Evolutionary conservation across 306 rosid genomes (phyloP), one percentile per base, ranked within the genome.

Genomic region (Quercus bicolor): DNA sequence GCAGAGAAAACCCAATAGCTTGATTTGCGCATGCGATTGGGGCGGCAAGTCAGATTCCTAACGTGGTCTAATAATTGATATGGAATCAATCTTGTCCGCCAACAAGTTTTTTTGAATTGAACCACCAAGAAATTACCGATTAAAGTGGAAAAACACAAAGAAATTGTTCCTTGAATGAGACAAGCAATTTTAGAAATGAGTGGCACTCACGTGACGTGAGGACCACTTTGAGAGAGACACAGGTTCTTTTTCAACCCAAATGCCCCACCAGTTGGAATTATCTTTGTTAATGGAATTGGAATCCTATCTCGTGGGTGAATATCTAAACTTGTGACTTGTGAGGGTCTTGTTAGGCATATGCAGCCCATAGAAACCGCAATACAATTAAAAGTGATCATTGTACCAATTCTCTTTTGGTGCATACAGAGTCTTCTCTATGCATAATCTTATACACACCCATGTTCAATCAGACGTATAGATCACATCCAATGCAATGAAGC

Each of bases 281-380:
- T 26, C 11, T 61, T 14, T 40, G 15, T 33, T 8, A 6, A 33
- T 4, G 20, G 20, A 37, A 53, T 40, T 40, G 45, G 45, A 40
- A 40, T 40, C 6, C 15, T 7, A 20, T 54, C 75, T 56, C 81
- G 81, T 77, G 81, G 70, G 31, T 77, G 69, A 68, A 56, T 69
- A 56, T 16, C 10, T 3, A 56, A 55, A 53, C 45, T 40, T 40
- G 45, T 40, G 45, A 33, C 81, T 40, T 37, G 75, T 77, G 75
- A 54, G 61, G 23, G 29, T 23, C 15, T 48, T 13, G 53, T 57
- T 19, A 57, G 64, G 13, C 15, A n/a, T 57, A 0, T 65, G 48
- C 20, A 60, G 34, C 34, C 68, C 68, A 29, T 31, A 3, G 70
- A 65, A 65, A 29, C 14, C 6, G 23, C 70, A 65, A 31, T 16